Evolutionary conservation across 257 asterid species (phyloP), one percentile per base, ranked within the genome.

Genomic region (Ophiorrhiza pumila): DNA sequence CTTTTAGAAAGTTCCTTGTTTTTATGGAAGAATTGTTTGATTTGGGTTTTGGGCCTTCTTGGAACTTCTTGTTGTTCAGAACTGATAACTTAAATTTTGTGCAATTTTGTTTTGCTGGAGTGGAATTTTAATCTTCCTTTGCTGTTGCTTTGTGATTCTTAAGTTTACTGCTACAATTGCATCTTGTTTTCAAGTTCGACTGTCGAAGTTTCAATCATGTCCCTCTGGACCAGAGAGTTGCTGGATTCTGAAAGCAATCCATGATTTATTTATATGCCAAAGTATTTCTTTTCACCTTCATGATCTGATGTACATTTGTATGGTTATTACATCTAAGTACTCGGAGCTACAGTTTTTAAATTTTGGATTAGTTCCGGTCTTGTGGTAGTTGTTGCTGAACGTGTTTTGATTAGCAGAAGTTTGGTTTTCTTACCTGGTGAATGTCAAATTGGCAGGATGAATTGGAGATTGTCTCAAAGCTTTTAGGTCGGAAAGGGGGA

Each of bases 401-500:
- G 18, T 49, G 63, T 11, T 22, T 50, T 23, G 42, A 18, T 37
- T 5, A 10, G 42, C 4, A 0, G 4, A 31, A 41, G 34, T 68
- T 47, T 58, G 46, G 39, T 57, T 67, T 18, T 77, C 74, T 77
- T 32, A 46, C 35, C 62, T 64, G 46, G 55, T 50, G 39, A 8
- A 23, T 46, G 81, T 71, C 69, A 68, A 65, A 63, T 69, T 79
- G 74, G 80, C 87, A 91, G 96, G 98, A 90, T 81, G 96, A 88
- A 74, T 50, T 92, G 88, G 98, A 87, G 89, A 88, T 92, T 47
- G 71, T 47, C 49, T 83, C 90, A 17, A 78, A 80, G 79, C 66
- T 80, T 72, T 76, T 90, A 71, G 96, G 96, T 52, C 71, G 55
- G 72, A 76, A 50, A 66, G 96, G 96, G 22, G 65, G 86, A 73